These are phyloP conservation scores for Cucurbita maxima DNA, from an alignment of 306 rosid genomes.

Conservation along the genomic window DNA sequence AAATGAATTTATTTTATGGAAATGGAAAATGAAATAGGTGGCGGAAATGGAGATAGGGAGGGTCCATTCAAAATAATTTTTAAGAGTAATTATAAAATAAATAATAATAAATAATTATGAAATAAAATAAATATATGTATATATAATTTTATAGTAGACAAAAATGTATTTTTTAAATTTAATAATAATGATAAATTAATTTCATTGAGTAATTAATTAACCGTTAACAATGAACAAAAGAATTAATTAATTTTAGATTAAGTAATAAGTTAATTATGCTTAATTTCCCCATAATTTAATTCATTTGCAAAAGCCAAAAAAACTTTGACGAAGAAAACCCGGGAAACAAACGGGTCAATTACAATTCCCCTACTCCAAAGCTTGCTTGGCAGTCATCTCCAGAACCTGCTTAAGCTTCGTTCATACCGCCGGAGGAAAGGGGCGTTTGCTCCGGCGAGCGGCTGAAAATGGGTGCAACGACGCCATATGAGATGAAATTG, in stretches of 20 bases:
- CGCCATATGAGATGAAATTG: background rate
- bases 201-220: background rate
- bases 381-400: background rate
- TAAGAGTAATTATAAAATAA: no score
- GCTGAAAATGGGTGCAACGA: background rate
- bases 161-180: no score
- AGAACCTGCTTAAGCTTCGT: background rate
- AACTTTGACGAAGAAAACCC: background rate
- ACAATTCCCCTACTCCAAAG: background rate
- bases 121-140: no score
- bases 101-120: no score
- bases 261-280: background rate
- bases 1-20: no score
- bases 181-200: background rate
- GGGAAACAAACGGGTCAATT: background rate
- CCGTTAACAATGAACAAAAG: background rate
- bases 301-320: background rate
- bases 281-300: background rate
- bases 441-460: background rate
- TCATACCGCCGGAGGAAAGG: background rate
- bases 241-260: background rate
- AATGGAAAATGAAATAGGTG: no score
- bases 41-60: no score
- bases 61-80: no score
- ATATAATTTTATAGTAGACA: no score